These are phyloP conservation scores for Orbilia brochopaga DNA, from an alignment of 2,329 filamentous ascomycete species.

Conservation along the genomic window DNA sequence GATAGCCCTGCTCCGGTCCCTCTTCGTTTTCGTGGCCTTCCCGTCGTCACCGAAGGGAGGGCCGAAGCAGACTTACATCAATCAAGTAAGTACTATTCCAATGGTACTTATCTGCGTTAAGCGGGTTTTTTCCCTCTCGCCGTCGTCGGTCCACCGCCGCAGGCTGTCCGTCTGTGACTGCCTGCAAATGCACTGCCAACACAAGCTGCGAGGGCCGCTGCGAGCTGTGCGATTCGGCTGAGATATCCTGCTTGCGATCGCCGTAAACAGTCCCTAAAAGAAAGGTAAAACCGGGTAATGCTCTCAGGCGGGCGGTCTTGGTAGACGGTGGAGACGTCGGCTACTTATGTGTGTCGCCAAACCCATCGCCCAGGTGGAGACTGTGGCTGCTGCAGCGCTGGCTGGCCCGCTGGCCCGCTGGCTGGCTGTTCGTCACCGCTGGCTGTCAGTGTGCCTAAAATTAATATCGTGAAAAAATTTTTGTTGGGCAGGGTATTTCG, in stretches of 20 bases:
- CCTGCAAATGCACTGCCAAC: constrained; percentile 47
- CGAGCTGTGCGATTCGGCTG: constrained; percentile 33
- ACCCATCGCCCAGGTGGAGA: background rate
- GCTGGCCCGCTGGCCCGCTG: too few species aligned
- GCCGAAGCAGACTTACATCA: constrained; percentile 48
- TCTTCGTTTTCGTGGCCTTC: constrained; percentile 49
- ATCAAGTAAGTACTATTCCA: too few species aligned
- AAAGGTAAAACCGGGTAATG: constrained; percentile 11
- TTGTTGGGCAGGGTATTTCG: constrained; percentile 45
- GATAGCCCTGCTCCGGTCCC: constrained; percentile 46
- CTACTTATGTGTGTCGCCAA: constrained; percentile 5
- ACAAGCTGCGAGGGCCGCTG: constrained; percentile 24
- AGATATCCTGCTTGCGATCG: constrained; percentile 29
- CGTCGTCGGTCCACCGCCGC: background rate
- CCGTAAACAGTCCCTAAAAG: constrained; percentile 11
- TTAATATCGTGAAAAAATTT: constrained; percentile 46
- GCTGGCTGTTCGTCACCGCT: constrained; percentile 15
- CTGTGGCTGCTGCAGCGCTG: constrained; percentile 9
- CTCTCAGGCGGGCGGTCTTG: constrained; percentile 2
- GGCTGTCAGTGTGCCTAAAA: constrained; percentile 26
- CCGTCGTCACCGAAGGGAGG: constrained; percentile 46
- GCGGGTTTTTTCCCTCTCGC: background rate
- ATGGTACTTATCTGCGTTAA: constrained; percentile 50
- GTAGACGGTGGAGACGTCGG: constrained; percentile 6
- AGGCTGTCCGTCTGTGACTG: constrained; percentile 12